A percentile compares a stretch with the other conserved stretches of the same genome.
Conservation (phyloP, 2,329 filamentous ascomycete genomes). For the Neofusicoccum cordaticola region DNA sequence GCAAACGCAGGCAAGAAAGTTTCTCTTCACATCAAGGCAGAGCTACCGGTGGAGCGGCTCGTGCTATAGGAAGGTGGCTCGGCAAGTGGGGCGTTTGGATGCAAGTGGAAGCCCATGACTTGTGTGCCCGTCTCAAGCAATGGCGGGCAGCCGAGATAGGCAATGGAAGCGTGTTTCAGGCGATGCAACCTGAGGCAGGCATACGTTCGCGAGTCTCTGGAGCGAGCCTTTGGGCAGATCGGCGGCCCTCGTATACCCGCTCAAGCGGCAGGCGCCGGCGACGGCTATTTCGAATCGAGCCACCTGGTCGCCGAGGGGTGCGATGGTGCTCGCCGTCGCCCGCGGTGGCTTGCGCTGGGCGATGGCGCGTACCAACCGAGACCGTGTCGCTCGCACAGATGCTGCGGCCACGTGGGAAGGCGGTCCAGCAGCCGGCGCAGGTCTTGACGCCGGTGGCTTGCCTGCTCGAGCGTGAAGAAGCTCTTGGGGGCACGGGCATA, state of each 20-base stretch:
- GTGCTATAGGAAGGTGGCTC: background rate
- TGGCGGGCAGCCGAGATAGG: background rate
- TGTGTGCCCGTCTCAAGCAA: background rate
- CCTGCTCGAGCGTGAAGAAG: background rate
- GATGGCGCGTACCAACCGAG: background rate
- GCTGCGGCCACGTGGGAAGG: background rate
- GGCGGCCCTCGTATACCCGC: background rate
- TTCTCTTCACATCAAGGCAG: background rate
- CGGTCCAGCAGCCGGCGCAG: background rate
- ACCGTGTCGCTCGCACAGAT: background rate
- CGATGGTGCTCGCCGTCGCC: background rate
- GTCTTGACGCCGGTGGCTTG: slow-evolving; percentile 4
- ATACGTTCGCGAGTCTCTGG: background rate
- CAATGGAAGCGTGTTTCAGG: slow-evolving; percentile 1
- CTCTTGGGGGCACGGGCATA: background rate
- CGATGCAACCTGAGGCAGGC: background rate
- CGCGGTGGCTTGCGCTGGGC: background rate
- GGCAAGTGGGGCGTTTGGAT: background rate
- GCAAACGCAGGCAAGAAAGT: background rate
- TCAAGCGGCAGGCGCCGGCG: background rate
- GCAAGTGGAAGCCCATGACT: background rate
- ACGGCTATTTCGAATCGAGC: background rate
- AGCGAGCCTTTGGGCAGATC: background rate
- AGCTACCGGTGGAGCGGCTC: background rate
- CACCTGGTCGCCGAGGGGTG: too few species aligned